phyloP scores from a whole-genome alignment of 2,329 filamentous ascomycete genomes.

The Phialophora chinensis region DNA sequence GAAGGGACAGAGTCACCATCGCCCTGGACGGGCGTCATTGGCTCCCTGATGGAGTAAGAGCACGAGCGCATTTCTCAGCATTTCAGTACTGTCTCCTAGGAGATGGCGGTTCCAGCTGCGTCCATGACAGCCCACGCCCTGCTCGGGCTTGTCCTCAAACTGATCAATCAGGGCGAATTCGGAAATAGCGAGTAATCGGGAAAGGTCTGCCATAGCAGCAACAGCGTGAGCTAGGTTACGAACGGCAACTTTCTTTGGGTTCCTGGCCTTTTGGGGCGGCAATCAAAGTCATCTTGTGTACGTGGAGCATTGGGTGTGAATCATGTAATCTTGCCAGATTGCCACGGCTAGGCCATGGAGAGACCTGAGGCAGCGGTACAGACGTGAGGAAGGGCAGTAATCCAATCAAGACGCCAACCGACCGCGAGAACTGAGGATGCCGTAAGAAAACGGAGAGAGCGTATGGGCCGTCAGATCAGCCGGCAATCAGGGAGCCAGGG shows the following conservation, averaged over 20 bases:
- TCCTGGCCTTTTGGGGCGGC: conserved; percentile 1
- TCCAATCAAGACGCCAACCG: conserved; percentile 2
- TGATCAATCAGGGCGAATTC: not conserved
- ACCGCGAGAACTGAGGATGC: conserved; percentile 15
- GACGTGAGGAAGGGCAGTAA: not conserved
- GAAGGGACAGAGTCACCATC: not conserved
- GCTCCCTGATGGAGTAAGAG: not conserved
- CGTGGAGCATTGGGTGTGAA: not conserved
- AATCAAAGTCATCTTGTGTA: not conserved
- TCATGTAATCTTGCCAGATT: conserved; percentile 1
- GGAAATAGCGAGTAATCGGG: conserved; percentile 6
- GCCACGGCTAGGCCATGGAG: conserved; percentile 1
- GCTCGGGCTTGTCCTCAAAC: conserved; percentile 6
- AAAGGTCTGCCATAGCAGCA: not conserved
- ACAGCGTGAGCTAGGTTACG: not conserved
- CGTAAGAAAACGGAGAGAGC: conserved; percentile 21
- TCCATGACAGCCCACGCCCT: not conserved
- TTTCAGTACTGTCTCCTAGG: conserved; percentile 1
- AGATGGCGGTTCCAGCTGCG: conserved; percentile 3
- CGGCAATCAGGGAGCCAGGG: not conserved
- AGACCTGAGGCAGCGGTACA: conserved; percentile 7
- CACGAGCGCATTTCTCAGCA: conserved; percentile 10
- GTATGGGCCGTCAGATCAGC: conserved; percentile 18
- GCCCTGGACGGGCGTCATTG: not conserved
- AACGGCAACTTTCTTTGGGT: not conserved